Percentiles rank a stretch among this genome's conserved stretches.
Conservation (phyloP, 805 yeast genomes). For the Saccharomycopsis malanga region DNA sequence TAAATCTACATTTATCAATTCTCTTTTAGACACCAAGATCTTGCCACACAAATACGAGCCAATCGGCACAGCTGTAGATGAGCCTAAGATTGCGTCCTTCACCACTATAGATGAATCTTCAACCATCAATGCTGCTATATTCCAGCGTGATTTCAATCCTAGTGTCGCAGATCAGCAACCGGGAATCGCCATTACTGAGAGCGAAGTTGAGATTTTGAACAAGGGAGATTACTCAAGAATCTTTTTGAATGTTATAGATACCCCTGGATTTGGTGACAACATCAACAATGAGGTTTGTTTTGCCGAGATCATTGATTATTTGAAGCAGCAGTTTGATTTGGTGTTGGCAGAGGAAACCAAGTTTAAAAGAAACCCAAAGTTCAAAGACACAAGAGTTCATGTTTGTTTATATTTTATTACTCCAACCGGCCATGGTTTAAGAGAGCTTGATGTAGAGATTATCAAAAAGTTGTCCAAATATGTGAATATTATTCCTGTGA, state of each 20-base stretch:
- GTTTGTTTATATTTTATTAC: constrained; percentile 29
- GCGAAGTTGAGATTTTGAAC: constrained; percentile 52
- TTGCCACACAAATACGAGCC: constrained; percentile 52
- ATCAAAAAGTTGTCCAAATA: constrained; percentile 67
- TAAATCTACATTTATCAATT: constrained; percentile 67
- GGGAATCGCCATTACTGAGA: constrained; percentile 68
- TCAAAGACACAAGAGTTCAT: constrained; percentile 68
- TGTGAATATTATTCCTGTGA: constrained; percentile 67
- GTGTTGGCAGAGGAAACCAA: constrained; percentile 70
- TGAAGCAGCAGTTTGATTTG: constrained; percentile 66
- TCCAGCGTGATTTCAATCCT: constrained; percentile 58
- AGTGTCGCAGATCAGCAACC: constrained; percentile 55
- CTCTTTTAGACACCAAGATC: constrained; percentile 54
- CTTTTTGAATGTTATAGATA: constrained; percentile 47
- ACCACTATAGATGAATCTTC: constrained; percentile 27
- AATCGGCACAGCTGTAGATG: constrained; percentile 26
- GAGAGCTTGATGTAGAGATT: constrained; percentile 64
- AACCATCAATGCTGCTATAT: constrained; percentile 53
- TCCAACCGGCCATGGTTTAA: constrained; percentile 63
- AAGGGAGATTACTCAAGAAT: constrained; percentile 49
- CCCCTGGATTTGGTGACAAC: constrained; percentile 59
- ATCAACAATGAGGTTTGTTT: constrained; percentile 56
- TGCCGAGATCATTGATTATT: constrained; percentile 54
- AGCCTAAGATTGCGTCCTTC: constrained; percentile 41
- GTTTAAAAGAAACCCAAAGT: constrained; percentile 64